These are phyloP conservation scores for Salix purpurea DNA, from an alignment of 345 rosid genomes.

Conservation along the genomic window DNA sequence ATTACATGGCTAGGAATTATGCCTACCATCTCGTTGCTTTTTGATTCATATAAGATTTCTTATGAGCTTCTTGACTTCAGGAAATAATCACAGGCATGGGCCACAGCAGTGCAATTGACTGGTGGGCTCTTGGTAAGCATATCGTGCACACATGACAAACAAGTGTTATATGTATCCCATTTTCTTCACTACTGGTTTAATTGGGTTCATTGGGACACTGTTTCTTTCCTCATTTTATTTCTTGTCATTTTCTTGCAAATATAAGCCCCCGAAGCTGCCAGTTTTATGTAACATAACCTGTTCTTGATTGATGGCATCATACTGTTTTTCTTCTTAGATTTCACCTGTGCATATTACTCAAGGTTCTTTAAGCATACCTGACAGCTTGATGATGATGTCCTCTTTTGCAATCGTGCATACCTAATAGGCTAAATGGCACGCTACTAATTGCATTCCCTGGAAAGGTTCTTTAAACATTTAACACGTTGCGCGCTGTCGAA, in stretches of 20 bases:
- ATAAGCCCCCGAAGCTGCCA: not conserved
- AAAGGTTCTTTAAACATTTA: too few relatives aligned
- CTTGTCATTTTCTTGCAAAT: not conserved
- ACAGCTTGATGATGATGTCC: too few relatives aligned
- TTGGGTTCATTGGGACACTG: not conserved
- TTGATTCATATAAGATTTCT: slow-evolving; percentile 5
- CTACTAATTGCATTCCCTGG: not conserved
- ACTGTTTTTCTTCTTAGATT: not conserved
- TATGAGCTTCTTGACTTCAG: slow-evolving; percentile 38
- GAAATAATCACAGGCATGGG: slow-evolving; percentile 90
- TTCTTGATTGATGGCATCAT: not conserved
- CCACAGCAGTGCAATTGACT: slow-evolving; percentile 85
- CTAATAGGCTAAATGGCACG: too few relatives aligned
- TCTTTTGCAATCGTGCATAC: too few relatives aligned
- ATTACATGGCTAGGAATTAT: not conserved
- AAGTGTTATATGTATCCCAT: not conserved
- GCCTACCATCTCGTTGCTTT: not conserved
- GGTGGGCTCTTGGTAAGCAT: slow-evolving; percentile 94
- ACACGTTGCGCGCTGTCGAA: too few relatives aligned
- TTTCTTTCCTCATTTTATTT: not conserved
- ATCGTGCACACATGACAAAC: not conserved
- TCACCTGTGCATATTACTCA: not conserved
- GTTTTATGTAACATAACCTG: not conserved
- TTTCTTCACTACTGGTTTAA: too few relatives aligned
- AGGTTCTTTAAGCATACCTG: too few relatives aligned